A percentile compares a stretch with the other conserved stretches of the same genome.
Conservation (phyloP, 2,329 filamentous ascomycete genomes). For the Pyrenophora teres region DNA sequence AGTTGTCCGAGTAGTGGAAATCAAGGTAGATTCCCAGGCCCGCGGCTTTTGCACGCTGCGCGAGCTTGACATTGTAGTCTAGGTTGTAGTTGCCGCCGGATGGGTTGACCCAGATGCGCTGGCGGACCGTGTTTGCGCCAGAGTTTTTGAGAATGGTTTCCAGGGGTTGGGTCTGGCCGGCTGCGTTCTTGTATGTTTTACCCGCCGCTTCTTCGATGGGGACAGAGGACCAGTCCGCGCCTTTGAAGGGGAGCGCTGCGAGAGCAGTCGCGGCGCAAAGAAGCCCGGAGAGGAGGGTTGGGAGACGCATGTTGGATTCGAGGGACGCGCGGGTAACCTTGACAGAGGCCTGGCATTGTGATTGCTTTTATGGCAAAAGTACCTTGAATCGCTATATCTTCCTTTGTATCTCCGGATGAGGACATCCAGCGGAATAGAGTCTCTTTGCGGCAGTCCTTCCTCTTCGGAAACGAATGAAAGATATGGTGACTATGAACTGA, state of each 20-base stretch:
- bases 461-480: neutral
- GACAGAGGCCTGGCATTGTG: neutral
- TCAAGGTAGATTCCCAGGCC: constrained; percentile 67
- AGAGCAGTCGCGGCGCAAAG: constrained; percentile 32
- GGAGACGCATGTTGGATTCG: constrained; percentile 34
- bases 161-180: constrained; percentile 59
- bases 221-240: constrained; percentile 73
- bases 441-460: neutral
- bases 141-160: constrained; percentile 66
- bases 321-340: neutral
- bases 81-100: constrained; percentile 68
- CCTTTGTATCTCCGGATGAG: neutral
- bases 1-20: constrained; percentile 70
- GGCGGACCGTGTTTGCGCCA: constrained; percentile 72
- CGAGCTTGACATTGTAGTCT: constrained; percentile 71
- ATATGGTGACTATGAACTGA: neutral
- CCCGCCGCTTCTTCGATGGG: constrained; percentile 66
- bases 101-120: constrained; percentile 71
- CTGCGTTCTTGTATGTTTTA: constrained; percentile 62
- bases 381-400: neutral
- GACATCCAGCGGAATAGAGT: no score
- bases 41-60: constrained; percentile 65
- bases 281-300: constrained; percentile 20
- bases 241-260: constrained; percentile 64
- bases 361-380: neutral